Conservation (phyloP, 768 basidiomycete species). For the Boletus edulis region DNA sequence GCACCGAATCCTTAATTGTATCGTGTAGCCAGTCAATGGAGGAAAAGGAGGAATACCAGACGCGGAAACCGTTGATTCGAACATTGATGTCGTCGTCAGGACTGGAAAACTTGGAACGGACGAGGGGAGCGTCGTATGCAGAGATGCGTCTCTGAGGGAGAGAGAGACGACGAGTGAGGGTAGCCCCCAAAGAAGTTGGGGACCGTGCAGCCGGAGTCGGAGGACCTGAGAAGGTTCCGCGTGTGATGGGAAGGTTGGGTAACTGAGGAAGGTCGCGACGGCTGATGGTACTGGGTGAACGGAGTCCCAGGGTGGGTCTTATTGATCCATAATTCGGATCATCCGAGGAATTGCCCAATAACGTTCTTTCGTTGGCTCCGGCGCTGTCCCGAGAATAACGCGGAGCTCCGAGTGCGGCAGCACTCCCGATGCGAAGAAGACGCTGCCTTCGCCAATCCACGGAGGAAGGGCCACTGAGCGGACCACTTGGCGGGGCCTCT, state of each 20-base stretch:
- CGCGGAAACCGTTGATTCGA: conserved; percentile 82
- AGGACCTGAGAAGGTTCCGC: conserved; percentile 37
- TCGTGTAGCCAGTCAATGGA: conserved; percentile 98
- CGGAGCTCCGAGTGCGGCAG: neutral
- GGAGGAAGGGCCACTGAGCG: conserved; percentile 49
- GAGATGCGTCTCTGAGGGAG: conserved; percentile 61
- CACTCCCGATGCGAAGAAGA: conserved; percentile 51
- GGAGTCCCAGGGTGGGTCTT: conserved; percentile 26
- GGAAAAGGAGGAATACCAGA: conserved; percentile 82
- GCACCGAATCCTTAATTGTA: conserved; percentile 88
- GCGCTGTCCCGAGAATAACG: conserved; percentile 1
- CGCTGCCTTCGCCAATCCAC: conserved; percentile 62
- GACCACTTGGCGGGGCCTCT: conserved; percentile 28
- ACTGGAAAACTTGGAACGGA: conserved; percentile 31
- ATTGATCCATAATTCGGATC: conserved; percentile 57
- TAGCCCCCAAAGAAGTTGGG: conserved; percentile 30
- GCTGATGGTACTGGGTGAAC: conserved; percentile 26
- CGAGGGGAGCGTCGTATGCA: conserved; percentile 59
- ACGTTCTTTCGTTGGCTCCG: conserved; percentile 33
- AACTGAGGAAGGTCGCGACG: conserved; percentile 39
- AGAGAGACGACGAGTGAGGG: conserved; percentile 39
- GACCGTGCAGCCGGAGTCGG: conserved; percentile 32
- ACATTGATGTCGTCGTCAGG: conserved; percentile 51
- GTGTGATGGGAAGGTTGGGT: conserved; percentile 32
- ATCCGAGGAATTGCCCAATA: conserved; percentile 30